Evolutionary conservation across 2,329 filamentous ascomycete species (phyloP).

Genomic region (Sarocladium brachiariae): DNA sequence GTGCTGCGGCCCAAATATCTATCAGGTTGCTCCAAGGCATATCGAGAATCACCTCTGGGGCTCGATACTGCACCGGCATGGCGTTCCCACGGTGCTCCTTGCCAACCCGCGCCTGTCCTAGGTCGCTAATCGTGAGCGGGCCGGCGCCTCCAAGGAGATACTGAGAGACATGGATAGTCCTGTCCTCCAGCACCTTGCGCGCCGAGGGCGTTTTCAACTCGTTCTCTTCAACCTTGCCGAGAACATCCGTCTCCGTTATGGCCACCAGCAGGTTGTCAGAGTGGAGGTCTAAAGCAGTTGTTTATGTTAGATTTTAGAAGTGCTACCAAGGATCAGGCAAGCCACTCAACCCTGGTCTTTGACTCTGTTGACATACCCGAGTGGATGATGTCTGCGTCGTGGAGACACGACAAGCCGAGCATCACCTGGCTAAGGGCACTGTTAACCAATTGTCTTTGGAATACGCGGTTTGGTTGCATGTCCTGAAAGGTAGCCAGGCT

Average conservation of each 20-base stretch:
- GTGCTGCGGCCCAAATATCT: conserved; percentile 29
- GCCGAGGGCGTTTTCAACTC: conserved; percentile 24
- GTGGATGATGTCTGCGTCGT: conserved; percentile 20
- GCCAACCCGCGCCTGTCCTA: conserved; percentile 30
- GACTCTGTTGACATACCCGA: conserved; percentile 17
- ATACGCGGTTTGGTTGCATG: conserved; percentile 17
- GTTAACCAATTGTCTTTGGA: conserved; percentile 21
- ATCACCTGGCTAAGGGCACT: conserved; percentile 18
- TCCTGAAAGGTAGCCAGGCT: conserved; percentile 27
- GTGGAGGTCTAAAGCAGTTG: conserved; percentile 26
- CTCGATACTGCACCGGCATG: conserved; percentile 25
- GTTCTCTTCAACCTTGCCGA: conserved; percentile 23
- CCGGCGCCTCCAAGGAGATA: conserved; percentile 25
- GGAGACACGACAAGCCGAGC: conserved; percentile 19
- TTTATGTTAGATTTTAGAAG: conserved; percentile 1
- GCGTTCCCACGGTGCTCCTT: conserved; percentile 16
- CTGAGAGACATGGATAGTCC: conserved; percentile 24
- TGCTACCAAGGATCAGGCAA: conserved; percentile 4
- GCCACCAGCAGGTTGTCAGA: conserved; percentile 30
- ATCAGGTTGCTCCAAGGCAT: conserved; percentile 26
- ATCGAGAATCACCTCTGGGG: conserved; percentile 30
- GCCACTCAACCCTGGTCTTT: not conserved
- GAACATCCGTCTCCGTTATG: conserved; percentile 22
- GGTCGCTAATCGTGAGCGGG: conserved; percentile 24
- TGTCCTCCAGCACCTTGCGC: conserved; percentile 21